These are phyloP conservation scores for Penicillium nucicola DNA, from an alignment of 495 filamentous ascomycete genomes.

Conservation along the genomic window DNA sequence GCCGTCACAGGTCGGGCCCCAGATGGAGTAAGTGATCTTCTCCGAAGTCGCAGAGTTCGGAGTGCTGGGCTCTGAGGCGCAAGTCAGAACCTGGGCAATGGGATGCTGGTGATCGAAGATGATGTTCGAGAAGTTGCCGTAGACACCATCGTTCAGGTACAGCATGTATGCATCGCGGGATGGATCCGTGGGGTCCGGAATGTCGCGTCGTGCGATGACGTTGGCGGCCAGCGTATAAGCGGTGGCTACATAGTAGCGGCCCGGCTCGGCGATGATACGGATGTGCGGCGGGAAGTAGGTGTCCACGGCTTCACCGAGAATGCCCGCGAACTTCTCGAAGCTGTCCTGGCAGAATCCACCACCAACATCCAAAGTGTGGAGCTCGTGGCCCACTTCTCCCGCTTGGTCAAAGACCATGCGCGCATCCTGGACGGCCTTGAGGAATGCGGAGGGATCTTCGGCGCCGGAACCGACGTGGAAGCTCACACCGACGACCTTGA, in stretches of 20 bases:
- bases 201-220: conserved; percentile 90
- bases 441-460: conserved; percentile 81
- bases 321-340: conserved; percentile 85
- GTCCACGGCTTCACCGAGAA: conserved; percentile 77
- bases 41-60: conserved; percentile 47
- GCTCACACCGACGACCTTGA: conserved; percentile 94
- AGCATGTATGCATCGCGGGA: conserved; percentile 79
- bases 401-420: conserved; percentile 89
- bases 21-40: conserved; percentile 77
- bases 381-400: conserved; percentile 66
- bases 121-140: conserved; percentile 97
- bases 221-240: conserved; percentile 93
- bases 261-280: conserved; percentile 92
- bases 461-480: conserved; percentile 98
- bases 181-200: conserved; percentile 56
- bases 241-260: conserved; percentile 89
- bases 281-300: conserved; percentile 81
- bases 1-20: conserved; percentile 97
- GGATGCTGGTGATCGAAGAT: conserved; percentile 98
- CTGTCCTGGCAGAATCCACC: conserved; percentile 86
- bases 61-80: conserved; percentile 42
- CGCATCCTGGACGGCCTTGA: conserved; percentile 86
- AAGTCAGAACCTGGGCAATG: conserved; percentile 72
- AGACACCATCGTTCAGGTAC: conserved; percentile 94
- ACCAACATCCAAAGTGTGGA: conserved; percentile 90